Base-by-base conservation (phyloP, 805 yeast genomes). In the Metschnikowia dekortorum region DNA sequence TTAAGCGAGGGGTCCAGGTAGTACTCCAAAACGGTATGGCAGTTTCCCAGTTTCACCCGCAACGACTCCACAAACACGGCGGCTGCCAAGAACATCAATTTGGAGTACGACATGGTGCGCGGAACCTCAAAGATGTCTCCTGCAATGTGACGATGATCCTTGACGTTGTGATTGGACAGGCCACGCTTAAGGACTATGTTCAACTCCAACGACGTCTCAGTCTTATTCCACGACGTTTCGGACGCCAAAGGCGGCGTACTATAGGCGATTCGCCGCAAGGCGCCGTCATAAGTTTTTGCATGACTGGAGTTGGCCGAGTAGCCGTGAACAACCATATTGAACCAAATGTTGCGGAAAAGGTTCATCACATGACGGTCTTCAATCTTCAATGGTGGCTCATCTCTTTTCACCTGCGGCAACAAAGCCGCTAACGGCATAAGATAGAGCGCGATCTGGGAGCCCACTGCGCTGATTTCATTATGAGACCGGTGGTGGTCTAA, bases 261-360 rank as follows among this genome's bases (percentile, higher is more conserved):
- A 63, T 85, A 81, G 1, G 99, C 98, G 57, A 94, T 86, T 48
- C 83, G 72, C 58, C 78, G 74, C 39, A 92, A 73, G 29, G 81
- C 80, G 0, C 57, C 57, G 39, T 67, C 64, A 60, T 79, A 76
- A n/a, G 69, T 68, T 49, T 69, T 67, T 13, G 81, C 77, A 61
- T 83, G 71, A 11, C 73, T 71, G 0, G 94, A 83, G 35, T 74
- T 74, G 49, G 74, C 73, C n/a, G 82, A 78, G 63, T 84, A 89
- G 0, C 99, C 99, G 66, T 94, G 96, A 29, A 91, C 87, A 4
- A 85, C 92, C 76, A 94, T 74, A 61, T 92, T 94, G 66, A 89
- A 89, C 99, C 99, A 94, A 40, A 89, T 82, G 66, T 94, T 87
- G 61, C 95, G 79, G 73, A 92, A 89, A 52, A 84, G 71, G 42